Percentiles rank a stretch among this genome's conserved stretches.
phyloP scores from a whole-genome alignment of 2,329 filamentous ascomycete genomes.

The Bretziella fagacearum region DNA sequence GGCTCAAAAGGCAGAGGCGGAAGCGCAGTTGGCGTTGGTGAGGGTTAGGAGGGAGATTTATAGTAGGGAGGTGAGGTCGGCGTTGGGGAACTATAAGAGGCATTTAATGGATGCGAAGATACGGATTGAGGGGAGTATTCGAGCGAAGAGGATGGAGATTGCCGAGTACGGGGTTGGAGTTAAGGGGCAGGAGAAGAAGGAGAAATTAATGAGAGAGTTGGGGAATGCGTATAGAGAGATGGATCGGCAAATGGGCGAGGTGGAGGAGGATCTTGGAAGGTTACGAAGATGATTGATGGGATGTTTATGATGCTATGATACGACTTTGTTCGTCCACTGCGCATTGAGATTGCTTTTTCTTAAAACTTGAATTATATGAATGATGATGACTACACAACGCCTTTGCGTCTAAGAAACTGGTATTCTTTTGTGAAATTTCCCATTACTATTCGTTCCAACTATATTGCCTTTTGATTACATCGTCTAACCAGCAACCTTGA shows the following conservation, averaged over 20 bases:
- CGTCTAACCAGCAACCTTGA: slow-evolving; percentile 56
- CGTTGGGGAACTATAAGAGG: slow-evolving; percentile 30
- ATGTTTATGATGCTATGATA: slow-evolving; percentile 7
- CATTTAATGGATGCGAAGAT: slow-evolving; percentile 33
- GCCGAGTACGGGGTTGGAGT: slow-evolving; percentile 32
- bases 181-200: slow-evolving; percentile 25
- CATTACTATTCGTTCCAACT: background rate
- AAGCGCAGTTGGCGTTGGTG: slow-evolving; percentile 23
- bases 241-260: slow-evolving; percentile 32
- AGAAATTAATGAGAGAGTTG: slow-evolving; percentile 36
- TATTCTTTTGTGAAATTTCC: slow-evolving; percentile 6
- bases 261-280: slow-evolving; percentile 29
- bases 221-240: slow-evolving; percentile 34
- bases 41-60: slow-evolving; percentile 28
- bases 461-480: background rate
- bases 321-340: background rate
- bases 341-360: background rate
- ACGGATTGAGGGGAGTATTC: slow-evolving; percentile 28
- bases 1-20: slow-evolving; percentile 27
- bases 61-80: slow-evolving; percentile 25
- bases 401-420: slow-evolving; percentile 6
- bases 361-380: background rate
- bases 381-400: background rate
- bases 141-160: slow-evolving; percentile 28
- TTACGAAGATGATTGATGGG: slow-evolving; percentile 17